These are phyloP conservation scores for Botrytis aclada DNA, from an alignment of 2,329 filamentous ascomycete species.

Conservation along the genomic window DNA sequence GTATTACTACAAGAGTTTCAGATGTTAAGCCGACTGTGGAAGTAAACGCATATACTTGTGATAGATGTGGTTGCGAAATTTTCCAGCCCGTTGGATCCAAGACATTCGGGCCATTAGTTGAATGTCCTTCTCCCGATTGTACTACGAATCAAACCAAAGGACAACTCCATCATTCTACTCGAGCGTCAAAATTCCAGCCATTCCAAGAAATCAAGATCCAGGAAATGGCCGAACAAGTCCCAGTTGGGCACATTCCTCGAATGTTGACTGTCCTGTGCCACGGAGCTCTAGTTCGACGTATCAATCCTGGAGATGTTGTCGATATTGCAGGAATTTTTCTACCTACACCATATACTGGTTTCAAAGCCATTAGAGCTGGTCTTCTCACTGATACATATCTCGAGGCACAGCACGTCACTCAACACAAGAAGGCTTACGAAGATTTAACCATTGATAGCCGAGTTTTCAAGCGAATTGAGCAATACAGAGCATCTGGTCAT, in stretches of 20 bases:
- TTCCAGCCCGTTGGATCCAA: slow-evolving; percentile 94
- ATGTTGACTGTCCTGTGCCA: slow-evolving; percentile 87
- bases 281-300: slow-evolving; percentile 77
- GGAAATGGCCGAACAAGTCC: slow-evolving; percentile 98
- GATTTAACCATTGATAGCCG: slow-evolving; percentile 80
- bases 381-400: slow-evolving; percentile 97
- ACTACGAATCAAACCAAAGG: slow-evolving; percentile 87
- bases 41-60: slow-evolving; percentile 97
- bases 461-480: slow-evolving; percentile 79
- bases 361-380: slow-evolving; percentile 93
- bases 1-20: slow-evolving; percentile 91
- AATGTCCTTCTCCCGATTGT: slow-evolving; percentile 90
- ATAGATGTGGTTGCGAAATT: slow-evolving; percentile 93
- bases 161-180: slow-evolving; percentile 89
- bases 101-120: slow-evolving; percentile 80
- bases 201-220: slow-evolving; percentile 99
- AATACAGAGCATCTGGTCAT: slow-evolving; percentile 79
- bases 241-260: slow-evolving; percentile 93
- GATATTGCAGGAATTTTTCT: slow-evolving; percentile 95
- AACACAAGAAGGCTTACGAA: slow-evolving; percentile 98
- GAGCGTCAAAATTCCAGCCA: slow-evolving; percentile 92
- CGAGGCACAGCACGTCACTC: slow-evolving; percentile 87
- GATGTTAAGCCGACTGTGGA: slow-evolving; percentile 98
- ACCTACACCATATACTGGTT: slow-evolving; percentile 97
- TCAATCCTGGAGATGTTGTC: slow-evolving; percentile 92